These are phyloP conservation scores for Sugiyamaella pinicola DNA, from an alignment of 1,139 yeast species.

Conservation along the genomic window DNA sequence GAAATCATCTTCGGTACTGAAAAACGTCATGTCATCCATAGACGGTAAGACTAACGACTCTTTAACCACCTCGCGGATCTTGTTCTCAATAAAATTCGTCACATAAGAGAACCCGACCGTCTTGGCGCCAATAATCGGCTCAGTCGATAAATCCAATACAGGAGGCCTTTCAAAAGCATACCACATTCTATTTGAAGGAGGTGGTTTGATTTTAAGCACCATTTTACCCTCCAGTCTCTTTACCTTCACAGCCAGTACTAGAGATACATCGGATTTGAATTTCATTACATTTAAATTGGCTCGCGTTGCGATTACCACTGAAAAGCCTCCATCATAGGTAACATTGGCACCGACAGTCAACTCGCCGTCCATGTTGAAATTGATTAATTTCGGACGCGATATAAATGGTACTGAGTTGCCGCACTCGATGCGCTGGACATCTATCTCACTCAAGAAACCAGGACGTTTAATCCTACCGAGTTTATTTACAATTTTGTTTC, in stretches of 20 bases:
- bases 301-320: slow-evolving; percentile 78
- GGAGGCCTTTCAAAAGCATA: slow-evolving; percentile 86
- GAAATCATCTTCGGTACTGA: slow-evolving; percentile 60
- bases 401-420: slow-evolving; percentile 83
- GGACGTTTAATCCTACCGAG: slow-evolving; percentile 80
- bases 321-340: slow-evolving; percentile 70
- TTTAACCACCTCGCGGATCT: slow-evolving; percentile 73
- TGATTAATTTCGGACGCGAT: slow-evolving; percentile 69
- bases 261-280: slow-evolving; percentile 76
- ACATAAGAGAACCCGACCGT: slow-evolving; percentile 76
- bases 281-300: slow-evolving; percentile 64
- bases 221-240: slow-evolving; percentile 74
- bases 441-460: slow-evolving; percentile 81
- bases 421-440: slow-evolving; percentile 68
- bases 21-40: slow-evolving; percentile 85
- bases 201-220: slow-evolving; percentile 71
- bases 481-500: slow-evolving; percentile 65
- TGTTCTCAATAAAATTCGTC: slow-evolving; percentile 76
- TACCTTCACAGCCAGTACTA: slow-evolving; percentile 71
- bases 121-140: slow-evolving; percentile 85
- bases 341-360: slow-evolving; percentile 64
- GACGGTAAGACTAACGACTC: slow-evolving; percentile 82
- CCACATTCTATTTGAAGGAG: slow-evolving; percentile 91
- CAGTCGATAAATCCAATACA: slow-evolving; percentile 67
- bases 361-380: slow-evolving; percentile 79